phyloP scores from a whole-genome alignment of 495 filamentous ascomycete species.

The Xylaria bambusicola region DNA sequence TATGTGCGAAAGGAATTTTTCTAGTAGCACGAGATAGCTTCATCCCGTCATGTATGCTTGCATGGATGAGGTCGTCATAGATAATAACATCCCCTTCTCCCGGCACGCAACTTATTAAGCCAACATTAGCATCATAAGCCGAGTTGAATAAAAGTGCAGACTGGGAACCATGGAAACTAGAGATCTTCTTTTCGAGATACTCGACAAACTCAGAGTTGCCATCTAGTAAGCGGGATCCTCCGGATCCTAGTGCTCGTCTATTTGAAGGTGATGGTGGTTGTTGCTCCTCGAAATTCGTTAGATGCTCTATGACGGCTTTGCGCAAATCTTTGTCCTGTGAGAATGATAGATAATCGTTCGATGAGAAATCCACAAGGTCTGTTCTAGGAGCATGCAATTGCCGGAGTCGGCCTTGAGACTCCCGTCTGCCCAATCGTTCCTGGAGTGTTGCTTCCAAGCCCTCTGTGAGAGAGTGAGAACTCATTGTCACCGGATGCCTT shows the following conservation, averaged over 20 bases:
- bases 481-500: neutral
- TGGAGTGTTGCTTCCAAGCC: slow-evolving; percentile 16
- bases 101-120: slow-evolving; percentile 66
- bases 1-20: slow-evolving; percentile 61
- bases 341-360: slow-evolving; percentile 64
- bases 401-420: slow-evolving; percentile 38
- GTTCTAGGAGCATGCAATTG: slow-evolving; percentile 42
- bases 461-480: neutral
- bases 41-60: slow-evolving; percentile 79
- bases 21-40: slow-evolving; percentile 57
- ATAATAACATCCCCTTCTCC: slow-evolving; percentile 69
- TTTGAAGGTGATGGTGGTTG: neutral
- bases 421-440: slow-evolving; percentile 30
- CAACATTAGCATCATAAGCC: slow-evolving; percentile 76
- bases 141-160: slow-evolving; percentile 74
- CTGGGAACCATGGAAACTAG: slow-evolving; percentile 64
- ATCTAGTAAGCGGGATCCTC: slow-evolving; percentile 64
- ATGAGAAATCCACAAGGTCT: slow-evolving; percentile 58
- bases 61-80: slow-evolving; percentile 76
- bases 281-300: neutral
- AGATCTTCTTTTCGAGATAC: slow-evolving; percentile 63
- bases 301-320: slow-evolving; percentile 5
- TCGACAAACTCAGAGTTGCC: slow-evolving; percentile 70
- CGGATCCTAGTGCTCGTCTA: slow-evolving; percentile 45
- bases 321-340: slow-evolving; percentile 39